Evolutionary conservation across 495 filamentous ascomycete genomes (phyloP).

Genomic region (Lasiosphaeria miniovina): DNA sequence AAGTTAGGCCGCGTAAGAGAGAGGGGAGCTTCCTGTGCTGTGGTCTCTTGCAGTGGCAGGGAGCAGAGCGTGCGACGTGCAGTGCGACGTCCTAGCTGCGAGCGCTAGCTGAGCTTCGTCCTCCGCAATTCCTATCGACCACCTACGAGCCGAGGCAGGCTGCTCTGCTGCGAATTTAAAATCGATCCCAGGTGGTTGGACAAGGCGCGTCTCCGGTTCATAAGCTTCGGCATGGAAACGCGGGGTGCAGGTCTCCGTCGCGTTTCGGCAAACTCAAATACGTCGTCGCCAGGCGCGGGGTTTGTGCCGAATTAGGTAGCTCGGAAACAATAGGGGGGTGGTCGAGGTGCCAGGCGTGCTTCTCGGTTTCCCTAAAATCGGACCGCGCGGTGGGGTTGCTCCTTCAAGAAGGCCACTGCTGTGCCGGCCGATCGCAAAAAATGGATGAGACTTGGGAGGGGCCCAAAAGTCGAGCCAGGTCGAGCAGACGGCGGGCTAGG

Average conservation of each 20-base stretch:
- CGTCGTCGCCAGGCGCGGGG: slow-evolving; percentile 11
- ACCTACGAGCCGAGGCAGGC: background rate
- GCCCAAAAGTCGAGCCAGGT: background rate
- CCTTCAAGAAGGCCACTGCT: background rate
- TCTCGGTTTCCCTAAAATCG: background rate
- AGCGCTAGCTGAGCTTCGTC: no score
- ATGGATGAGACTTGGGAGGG: background rate
- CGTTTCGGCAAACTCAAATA: slow-evolving; percentile 15
- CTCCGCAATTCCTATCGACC: background rate
- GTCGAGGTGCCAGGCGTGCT: background rate
- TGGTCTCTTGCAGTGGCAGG: background rate
- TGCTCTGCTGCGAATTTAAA: background rate
- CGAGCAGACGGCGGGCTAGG: background rate
- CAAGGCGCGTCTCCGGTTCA: slow-evolving; percentile 5
- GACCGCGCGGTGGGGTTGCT: background rate
- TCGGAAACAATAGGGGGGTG: slow-evolving; percentile 3
- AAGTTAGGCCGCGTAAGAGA: background rate
- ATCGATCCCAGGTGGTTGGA: background rate
- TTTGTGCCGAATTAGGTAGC: slow-evolving; percentile 4
- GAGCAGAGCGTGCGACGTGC: background rate
- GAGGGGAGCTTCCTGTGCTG: background rate
- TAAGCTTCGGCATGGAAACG: slow-evolving; percentile 4
- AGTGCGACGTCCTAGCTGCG: no score
- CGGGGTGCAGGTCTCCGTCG: slow-evolving; percentile 6
- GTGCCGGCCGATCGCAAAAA: background rate